phyloP scores from a whole-genome alignment of 1,284 basidiomycete species.

The Sphaerobolus stellatus region DNA sequence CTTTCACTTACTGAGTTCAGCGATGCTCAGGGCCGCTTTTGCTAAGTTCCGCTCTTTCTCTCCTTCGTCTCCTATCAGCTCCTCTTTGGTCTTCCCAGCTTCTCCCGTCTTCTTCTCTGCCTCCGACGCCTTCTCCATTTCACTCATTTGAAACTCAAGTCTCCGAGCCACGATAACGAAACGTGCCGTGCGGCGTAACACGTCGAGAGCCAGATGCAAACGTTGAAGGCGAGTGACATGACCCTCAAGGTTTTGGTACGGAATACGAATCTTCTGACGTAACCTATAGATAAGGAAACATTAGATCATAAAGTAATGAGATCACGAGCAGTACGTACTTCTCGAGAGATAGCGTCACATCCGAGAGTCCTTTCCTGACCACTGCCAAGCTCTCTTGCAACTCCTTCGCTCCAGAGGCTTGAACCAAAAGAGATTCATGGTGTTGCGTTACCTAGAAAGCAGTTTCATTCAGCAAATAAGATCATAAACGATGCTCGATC shows the following conservation, averaged over 20 bases:
- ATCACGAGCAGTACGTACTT: conserved; percentile 51
- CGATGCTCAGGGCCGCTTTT: conserved; percentile 87
- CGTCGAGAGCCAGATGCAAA: conserved; percentile 77
- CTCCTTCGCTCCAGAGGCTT: conserved; percentile 63
- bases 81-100: conserved; percentile 5
- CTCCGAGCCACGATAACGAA: conserved; percentile 81
- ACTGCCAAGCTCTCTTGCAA: conserved; percentile 62
- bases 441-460: conserved; percentile 58
- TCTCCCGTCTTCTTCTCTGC: conserved; percentile 19
- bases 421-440: conserved; percentile 71
- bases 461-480: conserved; percentile 1
- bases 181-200: conserved; percentile 77
- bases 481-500: background rate
- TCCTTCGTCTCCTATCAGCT: conserved; percentile 46
- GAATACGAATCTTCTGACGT: conserved; percentile 78
- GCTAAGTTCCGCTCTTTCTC: conserved; percentile 84
- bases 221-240: conserved; percentile 73
- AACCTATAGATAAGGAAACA: conserved; percentile 50
- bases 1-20: conserved; percentile 80
- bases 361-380: conserved; percentile 62
- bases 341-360: conserved; percentile 70
- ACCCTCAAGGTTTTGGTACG: conserved; percentile 70
- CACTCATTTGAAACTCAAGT: conserved; percentile 77
- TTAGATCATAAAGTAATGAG: conserved; percentile 19
- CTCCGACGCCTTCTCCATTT: conserved; percentile 43